Conservation (phyloP, 179 eudicot genomes). For the Gypsophila paniculata region DNA sequence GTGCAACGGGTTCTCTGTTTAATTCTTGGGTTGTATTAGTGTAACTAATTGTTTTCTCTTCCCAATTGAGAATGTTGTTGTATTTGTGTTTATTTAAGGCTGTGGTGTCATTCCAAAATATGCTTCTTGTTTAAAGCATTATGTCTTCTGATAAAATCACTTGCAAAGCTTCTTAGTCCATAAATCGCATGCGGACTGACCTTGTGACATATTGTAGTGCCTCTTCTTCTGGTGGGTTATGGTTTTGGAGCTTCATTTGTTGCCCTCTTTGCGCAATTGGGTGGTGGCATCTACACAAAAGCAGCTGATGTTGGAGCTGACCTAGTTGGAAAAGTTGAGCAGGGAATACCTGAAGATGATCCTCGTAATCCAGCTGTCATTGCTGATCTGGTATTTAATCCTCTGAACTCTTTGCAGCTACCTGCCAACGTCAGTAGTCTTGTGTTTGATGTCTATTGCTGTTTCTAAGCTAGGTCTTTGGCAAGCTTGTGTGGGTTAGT, state of each 20-base stretch:
- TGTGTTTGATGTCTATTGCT: background rate
- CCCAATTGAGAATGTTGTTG: background rate
- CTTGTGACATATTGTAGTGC: slow-evolving; percentile 48
- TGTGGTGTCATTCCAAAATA: background rate
- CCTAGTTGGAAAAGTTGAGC: slow-evolving; percentile 98
- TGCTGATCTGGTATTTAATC: slow-evolving; percentile 79
- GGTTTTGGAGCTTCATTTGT: slow-evolving; percentile 99
- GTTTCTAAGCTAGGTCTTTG: background rate
- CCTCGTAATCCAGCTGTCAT: slow-evolving; percentile 99
- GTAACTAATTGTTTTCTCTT: background rate
- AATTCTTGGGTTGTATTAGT: background rate
- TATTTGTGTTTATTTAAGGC: background rate
- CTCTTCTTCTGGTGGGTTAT: slow-evolving; percentile 98
- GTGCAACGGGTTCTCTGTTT: background rate
- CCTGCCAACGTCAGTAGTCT: slow-evolving; percentile 11
- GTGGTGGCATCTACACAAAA: slow-evolving; percentile 98
- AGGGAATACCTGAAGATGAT: slow-evolving; percentile 99
- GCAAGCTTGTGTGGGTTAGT: slow-evolving; percentile 8
- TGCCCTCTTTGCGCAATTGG: slow-evolving; percentile 97
- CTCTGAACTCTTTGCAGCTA: slow-evolving; percentile 8
- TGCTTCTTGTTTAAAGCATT: background rate
- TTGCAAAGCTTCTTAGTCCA: background rate
- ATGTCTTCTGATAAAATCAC: background rate
- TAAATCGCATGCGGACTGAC: slow-evolving; percentile 10
- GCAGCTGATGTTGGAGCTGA: slow-evolving; percentile 99